Percentiles rank a stretch among this genome's conserved stretches.
Conservation (phyloP, 1,284 basidiomycete species). For the Ganoderma leucocontextum region DNA sequence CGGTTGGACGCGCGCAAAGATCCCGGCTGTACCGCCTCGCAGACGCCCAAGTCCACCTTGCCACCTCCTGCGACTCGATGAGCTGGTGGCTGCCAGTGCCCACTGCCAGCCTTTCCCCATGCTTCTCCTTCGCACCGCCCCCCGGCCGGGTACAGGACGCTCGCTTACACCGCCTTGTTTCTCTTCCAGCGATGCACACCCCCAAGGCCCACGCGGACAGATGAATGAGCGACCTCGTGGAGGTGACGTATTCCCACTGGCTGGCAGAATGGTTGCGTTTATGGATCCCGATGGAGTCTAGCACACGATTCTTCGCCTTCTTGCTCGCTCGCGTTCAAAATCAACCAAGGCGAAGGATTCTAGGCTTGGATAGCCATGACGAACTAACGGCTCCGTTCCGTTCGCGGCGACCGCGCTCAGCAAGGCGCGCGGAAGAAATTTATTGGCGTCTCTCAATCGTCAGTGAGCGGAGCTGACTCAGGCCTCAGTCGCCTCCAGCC, state of each 20-base stretch:
- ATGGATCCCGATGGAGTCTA: conserved; percentile 31
- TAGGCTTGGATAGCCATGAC: conserved; percentile 29
- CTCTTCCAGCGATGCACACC: neutral
- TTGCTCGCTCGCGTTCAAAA: conserved; percentile 19
- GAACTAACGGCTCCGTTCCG: conserved; percentile 14
- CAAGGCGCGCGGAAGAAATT: conserved; percentile 21
- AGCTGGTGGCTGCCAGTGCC: conserved; percentile 1
- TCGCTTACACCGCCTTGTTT: neutral
- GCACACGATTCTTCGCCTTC: conserved; percentile 16
- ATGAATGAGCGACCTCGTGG: conserved; percentile 27
- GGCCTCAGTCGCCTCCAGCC: conserved; percentile 17
- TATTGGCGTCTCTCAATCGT: conserved; percentile 21
- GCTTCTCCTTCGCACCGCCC: conserved; percentile 11
- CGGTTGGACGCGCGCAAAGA: neutral
- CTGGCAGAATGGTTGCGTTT: conserved; percentile 18
- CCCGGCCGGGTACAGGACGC: neutral
- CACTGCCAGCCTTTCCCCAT: conserved; percentile 4
- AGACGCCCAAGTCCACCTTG: conserved; percentile 8
- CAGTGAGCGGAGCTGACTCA: conserved; percentile 18
- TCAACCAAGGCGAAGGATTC: conserved; percentile 15
- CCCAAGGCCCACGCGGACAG: conserved; percentile 25
- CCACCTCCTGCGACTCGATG: conserved; percentile 11
- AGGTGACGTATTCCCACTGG: conserved; percentile 19
- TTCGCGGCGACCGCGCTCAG: neutral
- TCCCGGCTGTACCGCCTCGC: neutral